Evolutionary conservation across 768 basidiomycete species (phyloP), one percentile per base, ranked within the genome.

Genomic region (Rhizopogon salebrosus): DNA sequence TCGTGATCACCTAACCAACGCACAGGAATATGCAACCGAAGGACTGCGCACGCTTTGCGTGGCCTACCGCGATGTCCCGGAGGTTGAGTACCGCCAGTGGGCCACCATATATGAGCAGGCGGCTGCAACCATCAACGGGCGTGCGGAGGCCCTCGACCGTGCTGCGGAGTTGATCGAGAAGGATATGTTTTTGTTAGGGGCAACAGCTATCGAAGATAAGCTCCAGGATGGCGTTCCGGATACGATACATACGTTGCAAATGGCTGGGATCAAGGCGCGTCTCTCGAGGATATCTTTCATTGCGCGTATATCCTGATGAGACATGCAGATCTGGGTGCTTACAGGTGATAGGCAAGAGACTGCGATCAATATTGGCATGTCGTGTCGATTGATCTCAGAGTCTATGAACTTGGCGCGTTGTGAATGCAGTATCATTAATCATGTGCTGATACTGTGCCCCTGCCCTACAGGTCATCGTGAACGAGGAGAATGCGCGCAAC

Each of bases 331-430:
- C 16, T 99, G 97, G 97, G 95, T 99, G 7, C 73, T 99, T 48
- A 99, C 97, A 2, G 97, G 97, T 1, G 97, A 99, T 68, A 77
- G 97, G 58, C 97, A 99, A 72, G 97, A 99, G 70, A 99, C 97
- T 1, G 97, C 97, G 14, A 98, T 99, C 70, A 99, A 99, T 63
- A 98, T 99, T 57, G 97, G 97, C 49, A 86, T 98, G 80, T 95
- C 94, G 1, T 98, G 97, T 73, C 82, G 93, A 57, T 70, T 99
- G 62, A 98, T 99, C 48, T 92, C 93, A 5, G 97, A 99, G 71
- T 94, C 92, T 8, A 99, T 98, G 97, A 98, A 98, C 66, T 61
- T 99, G 75, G 95, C 94, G 57, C 29, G 34, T 56, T 31, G 35
- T n/a, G 31, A 22, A 46, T 8, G 14, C 16, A 26, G 13, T 10